Conservation (phyloP, 2,329 filamentous ascomycete genomes). For the Arthrobotrys iridis region DNA sequence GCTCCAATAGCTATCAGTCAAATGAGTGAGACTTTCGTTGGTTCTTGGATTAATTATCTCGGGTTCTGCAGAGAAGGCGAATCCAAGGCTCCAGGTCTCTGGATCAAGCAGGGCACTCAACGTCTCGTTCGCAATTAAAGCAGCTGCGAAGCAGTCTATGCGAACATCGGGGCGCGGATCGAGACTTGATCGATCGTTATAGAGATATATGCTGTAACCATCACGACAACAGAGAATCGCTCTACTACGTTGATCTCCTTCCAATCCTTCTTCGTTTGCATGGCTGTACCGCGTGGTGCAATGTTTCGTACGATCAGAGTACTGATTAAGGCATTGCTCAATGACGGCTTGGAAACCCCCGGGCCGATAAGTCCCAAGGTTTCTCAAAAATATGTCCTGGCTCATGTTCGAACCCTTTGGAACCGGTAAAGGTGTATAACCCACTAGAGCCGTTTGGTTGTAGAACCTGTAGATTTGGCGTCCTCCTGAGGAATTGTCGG, state of each 20-base stretch:
- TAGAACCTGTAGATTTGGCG: neutral
- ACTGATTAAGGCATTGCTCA: neutral
- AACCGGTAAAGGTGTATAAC: too few species aligned
- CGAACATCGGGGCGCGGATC: neutral
- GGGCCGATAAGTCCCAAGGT: neutral
- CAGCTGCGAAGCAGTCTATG: neutral
- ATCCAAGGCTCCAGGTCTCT: too few species aligned
- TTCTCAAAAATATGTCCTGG: neutral
- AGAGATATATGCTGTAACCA: neutral
- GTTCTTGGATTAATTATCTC: neutral
- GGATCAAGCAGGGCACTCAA: neutral
- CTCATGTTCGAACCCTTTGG: neutral
- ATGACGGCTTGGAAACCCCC: neutral
- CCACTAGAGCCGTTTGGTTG: neutral
- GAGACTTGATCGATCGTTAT: neutral
- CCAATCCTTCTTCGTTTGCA: neutral
- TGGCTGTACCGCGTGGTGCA: neutral
- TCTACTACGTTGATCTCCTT: neutral
- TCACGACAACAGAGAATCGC: slow-evolving; percentile 2
- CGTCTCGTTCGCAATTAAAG: neutral
- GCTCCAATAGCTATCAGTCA: slow-evolving; percentile 4
- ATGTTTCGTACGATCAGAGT: neutral
- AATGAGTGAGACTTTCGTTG: neutral
- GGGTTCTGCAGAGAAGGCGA: too few species aligned
- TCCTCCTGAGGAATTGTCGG: neutral